Percentiles rank a stretch among this genome's conserved stretches.
Conservation (phyloP, 805 yeast genomes). For the Dipodascopsis tothii region DNA sequence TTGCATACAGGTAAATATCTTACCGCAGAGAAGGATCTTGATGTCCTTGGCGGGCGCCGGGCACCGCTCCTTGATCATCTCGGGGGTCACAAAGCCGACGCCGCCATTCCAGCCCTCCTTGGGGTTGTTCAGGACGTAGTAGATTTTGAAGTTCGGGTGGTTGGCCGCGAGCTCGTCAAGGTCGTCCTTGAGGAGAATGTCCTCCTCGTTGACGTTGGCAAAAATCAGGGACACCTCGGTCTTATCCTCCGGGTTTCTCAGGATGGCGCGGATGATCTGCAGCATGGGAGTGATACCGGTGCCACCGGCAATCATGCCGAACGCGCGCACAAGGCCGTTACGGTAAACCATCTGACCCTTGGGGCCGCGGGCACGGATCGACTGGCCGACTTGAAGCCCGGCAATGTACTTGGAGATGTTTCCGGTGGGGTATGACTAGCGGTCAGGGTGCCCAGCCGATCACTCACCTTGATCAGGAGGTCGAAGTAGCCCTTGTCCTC, state of each 20-base stretch:
- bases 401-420: slow-evolving; percentile 71
- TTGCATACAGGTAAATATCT: background rate
- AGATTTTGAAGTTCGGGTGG: slow-evolving; percentile 44
- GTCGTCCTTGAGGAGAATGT: slow-evolving; percentile 73
- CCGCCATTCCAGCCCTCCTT: slow-evolving; percentile 71
- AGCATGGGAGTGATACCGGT: slow-evolving; percentile 90
- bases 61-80: slow-evolving; percentile 53
- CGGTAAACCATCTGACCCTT: slow-evolving; percentile 79
- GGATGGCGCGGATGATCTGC: slow-evolving; percentile 77
- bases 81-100: slow-evolving; percentile 73
- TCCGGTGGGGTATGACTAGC: slow-evolving; percentile 64
- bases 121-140: slow-evolving; percentile 66
- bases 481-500: slow-evolving; percentile 77
- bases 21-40: slow-evolving; percentile 77
- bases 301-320: slow-evolving; percentile 94
- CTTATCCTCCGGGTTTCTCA: slow-evolving; percentile 64
- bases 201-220: slow-evolving; percentile 74
- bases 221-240: slow-evolving; percentile 69
- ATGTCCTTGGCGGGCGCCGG: slow-evolving; percentile 55
- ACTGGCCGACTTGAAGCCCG: slow-evolving; percentile 67
- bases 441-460: background rate
- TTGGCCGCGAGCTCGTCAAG: slow-evolving; percentile 55
- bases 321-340: slow-evolving; percentile 63
- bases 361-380: slow-evolving; percentile 69
- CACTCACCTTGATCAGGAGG: slow-evolving; percentile 54